Evolutionary conservation across 805 yeast genomes (phyloP), one percentile per base, ranked within the genome.

Genomic region (Myxozyma nipponensis): DNA sequence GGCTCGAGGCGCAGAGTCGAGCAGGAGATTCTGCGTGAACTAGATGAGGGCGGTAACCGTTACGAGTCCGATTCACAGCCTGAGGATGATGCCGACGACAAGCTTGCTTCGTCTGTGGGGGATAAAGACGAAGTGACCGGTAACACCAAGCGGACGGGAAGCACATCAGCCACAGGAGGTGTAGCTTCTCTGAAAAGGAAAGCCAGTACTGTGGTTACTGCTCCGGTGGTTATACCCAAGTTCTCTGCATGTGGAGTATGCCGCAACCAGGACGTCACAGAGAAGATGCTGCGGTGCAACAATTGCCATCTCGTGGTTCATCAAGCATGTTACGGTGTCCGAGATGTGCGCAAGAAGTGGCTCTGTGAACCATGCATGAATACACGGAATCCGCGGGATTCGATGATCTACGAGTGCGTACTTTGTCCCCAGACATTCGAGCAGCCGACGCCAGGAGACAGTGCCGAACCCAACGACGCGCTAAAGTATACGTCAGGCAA

Each of bases 311-410:
- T 86, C 28, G 74, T 73, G 47, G 87, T 83, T 1, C 96, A 89
- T 64, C 71, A 77, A 2, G 65, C 75, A 0, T 89, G 96, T 61
- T 83, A 82, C 62, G 95, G 95, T 0, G 63, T 75, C 5, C 49
- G 48, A 5, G 54, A 46, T 13, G 40, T 19, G 7, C 24, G 26
- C 23, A 44, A 44, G 28, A 76, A 75, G 49, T 88, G 96, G 96
- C 69, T 74, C 23, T 89, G 96, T 68, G 95, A 87, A 59, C 73
- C 81, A 1, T 89, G 96, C 63, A 72, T 81, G 3, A 86, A 87
- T 62, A 84, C 81, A 43, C 64, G 79, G 45, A 77, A 78, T 53
- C 91, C 93, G 0, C 56, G 75, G 1, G 13, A 44, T 6, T 54
- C 58, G 25, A 47, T 54, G 49, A 47, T 50, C 19, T 83, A 84